Percentiles rank a stretch among this genome's conserved stretches.
Conservation (phyloP, 1,284 basidiomycete species). For the Boletus smithii region DNA sequence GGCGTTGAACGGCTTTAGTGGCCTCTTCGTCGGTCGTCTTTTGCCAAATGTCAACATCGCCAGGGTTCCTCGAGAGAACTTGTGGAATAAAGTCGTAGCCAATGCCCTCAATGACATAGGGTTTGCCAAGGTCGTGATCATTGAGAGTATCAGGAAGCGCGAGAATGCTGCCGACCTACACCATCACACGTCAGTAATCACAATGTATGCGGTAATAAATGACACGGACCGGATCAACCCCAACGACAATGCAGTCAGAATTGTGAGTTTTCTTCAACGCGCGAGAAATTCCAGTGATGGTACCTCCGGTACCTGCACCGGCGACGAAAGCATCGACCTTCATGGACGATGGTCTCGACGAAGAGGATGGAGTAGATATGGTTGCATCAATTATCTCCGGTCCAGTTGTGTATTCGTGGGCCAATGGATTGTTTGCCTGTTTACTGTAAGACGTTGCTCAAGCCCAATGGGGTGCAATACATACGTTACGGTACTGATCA, state of each 20-base stretch:
- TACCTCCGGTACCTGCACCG: slow-evolving; percentile 93
- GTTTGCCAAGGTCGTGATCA: slow-evolving; percentile 45
- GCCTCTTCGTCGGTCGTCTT: slow-evolving; percentile 84
- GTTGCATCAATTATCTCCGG: slow-evolving; percentile 85
- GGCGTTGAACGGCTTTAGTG: slow-evolving; percentile 68
- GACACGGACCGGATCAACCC: slow-evolving; percentile 78
- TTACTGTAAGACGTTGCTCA: slow-evolving; percentile 5
- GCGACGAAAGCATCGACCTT: slow-evolving; percentile 86
- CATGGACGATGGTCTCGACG: slow-evolving; percentile 53
- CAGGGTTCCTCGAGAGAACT: slow-evolving; percentile 61
- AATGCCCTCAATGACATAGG: slow-evolving; percentile 90
- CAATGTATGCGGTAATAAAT: not conserved
- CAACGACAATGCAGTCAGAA: slow-evolving; percentile 71
- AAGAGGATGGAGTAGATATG: slow-evolving; percentile 56
- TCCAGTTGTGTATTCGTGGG: slow-evolving; percentile 85
- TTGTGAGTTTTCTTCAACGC: slow-evolving; percentile 81
- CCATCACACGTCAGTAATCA: slow-evolving; percentile 1
- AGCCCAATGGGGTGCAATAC: slow-evolving; percentile 19
- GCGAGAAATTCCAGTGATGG: slow-evolving; percentile 82
- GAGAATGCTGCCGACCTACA: slow-evolving; percentile 81
- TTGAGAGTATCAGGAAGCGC: slow-evolving; percentile 70
- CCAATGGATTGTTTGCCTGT: slow-evolving; percentile 82
- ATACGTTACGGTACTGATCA: slow-evolving; percentile 82
- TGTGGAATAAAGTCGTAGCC: slow-evolving; percentile 92
- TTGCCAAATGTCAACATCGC: slow-evolving; percentile 72